Percentiles rank a stretch among this genome's conserved stretches.
Conservation (phyloP, 2,329 filamentous ascomycete genomes). For the Neofusicoccum sp. region DNA sequence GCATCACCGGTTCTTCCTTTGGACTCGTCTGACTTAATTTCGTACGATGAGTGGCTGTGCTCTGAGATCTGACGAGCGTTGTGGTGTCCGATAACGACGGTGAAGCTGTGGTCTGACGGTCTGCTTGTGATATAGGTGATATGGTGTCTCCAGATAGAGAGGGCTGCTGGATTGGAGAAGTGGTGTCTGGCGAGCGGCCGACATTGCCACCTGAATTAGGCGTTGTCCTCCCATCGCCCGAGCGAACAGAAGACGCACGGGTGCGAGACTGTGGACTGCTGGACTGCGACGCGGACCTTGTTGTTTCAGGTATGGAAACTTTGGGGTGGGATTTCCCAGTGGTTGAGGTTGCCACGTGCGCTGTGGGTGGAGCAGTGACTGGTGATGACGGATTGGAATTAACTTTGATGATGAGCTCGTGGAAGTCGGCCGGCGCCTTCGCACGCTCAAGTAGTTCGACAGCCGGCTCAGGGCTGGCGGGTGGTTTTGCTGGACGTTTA, state of each 20-base stretch:
- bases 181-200: background rate
- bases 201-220: background rate
- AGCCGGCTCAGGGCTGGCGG: conserved; percentile 30
- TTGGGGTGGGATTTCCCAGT: conserved; percentile 22
- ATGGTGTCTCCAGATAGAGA: background rate
- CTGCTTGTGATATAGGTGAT: background rate
- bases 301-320: conserved; percentile 25
- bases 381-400: conserved; percentile 26
- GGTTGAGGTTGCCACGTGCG: conserved; percentile 19
- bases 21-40: conserved; percentile 11
- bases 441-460: conserved; percentile 32
- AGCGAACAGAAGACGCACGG: background rate
- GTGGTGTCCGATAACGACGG: conserved; percentile 25
- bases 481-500: conserved; percentile 28
- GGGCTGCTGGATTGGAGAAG: background rate
- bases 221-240: conserved; percentile 5
- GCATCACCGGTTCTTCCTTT: conserved; percentile 42
- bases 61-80: conserved; percentile 39
- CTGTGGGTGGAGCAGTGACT: background rate
- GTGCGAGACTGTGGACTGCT: background rate
- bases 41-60: conserved; percentile 21
- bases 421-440: conserved; percentile 35
- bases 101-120: background rate
- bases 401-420: conserved; percentile 41
- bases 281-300: background rate